Evolutionary conservation across 2,329 filamentous ascomycete genomes (phyloP).

Genomic region (Ascochyta rabiei): DNA sequence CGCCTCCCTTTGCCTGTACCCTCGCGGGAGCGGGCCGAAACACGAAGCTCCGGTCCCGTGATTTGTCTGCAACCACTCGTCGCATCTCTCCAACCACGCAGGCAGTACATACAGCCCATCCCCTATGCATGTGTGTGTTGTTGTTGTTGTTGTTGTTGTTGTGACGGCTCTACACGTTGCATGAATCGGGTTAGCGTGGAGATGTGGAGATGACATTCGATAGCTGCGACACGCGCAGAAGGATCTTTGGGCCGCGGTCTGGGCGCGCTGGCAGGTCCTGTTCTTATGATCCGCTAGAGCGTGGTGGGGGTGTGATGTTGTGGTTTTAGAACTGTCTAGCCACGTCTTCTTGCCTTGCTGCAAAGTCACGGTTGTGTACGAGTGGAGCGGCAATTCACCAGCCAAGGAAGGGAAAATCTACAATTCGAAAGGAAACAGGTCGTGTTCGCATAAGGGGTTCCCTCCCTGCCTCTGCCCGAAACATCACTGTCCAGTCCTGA

Average conservation of each 20-base stretch:
- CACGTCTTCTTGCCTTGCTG: no score
- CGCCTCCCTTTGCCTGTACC: slow-evolving; percentile 8
- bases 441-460: slow-evolving; percentile 10
- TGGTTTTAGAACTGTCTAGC: no score
- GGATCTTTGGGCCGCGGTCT: not conserved
- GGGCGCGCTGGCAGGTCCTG: not conserved
- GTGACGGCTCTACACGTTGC: slow-evolving; percentile 1
- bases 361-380: no score
- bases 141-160: not conserved
- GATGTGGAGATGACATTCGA: slow-evolving; percentile 3
- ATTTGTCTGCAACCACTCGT: no score
- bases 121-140: no score
- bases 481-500: not conserved
- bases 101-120: no score
- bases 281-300: no score
- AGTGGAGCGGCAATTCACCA: no score
- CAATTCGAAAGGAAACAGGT: not conserved
- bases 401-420: no score
- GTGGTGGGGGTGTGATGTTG: not conserved
- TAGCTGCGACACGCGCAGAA: slow-evolving; percentile 2
- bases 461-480: slow-evolving; percentile 4
- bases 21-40: slow-evolving; percentile 11
- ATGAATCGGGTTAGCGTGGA: not conserved
- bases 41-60: slow-evolving; percentile 10
- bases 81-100: no score